phyloP scores from a whole-genome alignment of 1,284 basidiomycete genomes.

The Phellinidium pouzarii region DNA sequence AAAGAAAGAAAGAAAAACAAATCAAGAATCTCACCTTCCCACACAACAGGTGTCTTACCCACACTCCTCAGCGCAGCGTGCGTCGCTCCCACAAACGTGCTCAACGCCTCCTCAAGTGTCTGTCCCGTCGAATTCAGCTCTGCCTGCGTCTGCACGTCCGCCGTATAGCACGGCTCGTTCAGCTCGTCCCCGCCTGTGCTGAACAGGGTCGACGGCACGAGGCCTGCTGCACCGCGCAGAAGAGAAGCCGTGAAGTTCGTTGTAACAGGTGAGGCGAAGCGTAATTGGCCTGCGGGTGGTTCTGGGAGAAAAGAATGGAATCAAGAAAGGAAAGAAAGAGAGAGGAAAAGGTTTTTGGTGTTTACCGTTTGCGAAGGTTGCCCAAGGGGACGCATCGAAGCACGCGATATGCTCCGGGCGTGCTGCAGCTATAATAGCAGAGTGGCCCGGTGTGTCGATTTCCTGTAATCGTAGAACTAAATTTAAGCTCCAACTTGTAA shows the following conservation, averaged over 20 bases:
- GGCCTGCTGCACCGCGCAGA: slow-evolving; percentile 34
- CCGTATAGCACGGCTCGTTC: slow-evolving; percentile 61
- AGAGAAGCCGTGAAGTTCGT: slow-evolving; percentile 41
- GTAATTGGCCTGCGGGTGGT: slow-evolving; percentile 78
- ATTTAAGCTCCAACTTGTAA: background rate
- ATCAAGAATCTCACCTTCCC: slow-evolving; percentile 47
- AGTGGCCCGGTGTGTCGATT: slow-evolving; percentile 57
- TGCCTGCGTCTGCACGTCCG: slow-evolving; percentile 52
- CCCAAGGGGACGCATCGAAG: slow-evolving; percentile 25
- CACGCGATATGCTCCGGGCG: slow-evolving; percentile 42
- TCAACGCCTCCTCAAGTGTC: slow-evolving; percentile 59
- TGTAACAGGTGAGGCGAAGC: slow-evolving; percentile 47
- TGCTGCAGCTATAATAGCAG: slow-evolving; percentile 35
- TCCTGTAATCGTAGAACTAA: slow-evolving; percentile 30
- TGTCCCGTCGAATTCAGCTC: slow-evolving; percentile 41
- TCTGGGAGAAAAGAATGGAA: slow-evolving; percentile 30
- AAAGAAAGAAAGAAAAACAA: slow-evolving; percentile 28
- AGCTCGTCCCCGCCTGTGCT: slow-evolving; percentile 83
- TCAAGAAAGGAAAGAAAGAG: background rate
- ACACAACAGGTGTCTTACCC: slow-evolving; percentile 60
- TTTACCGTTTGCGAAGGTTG: slow-evolving; percentile 27
- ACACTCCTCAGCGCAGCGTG: slow-evolving; percentile 38
- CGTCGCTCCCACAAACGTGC: slow-evolving; percentile 50
- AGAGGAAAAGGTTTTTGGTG: slow-evolving; percentile 3
- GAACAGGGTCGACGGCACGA: slow-evolving; percentile 58